Evolutionary conservation across 768 basidiomycete genomes (phyloP), one percentile per base, ranked within the genome.

Genomic region (Suillus ampliporus): DNA sequence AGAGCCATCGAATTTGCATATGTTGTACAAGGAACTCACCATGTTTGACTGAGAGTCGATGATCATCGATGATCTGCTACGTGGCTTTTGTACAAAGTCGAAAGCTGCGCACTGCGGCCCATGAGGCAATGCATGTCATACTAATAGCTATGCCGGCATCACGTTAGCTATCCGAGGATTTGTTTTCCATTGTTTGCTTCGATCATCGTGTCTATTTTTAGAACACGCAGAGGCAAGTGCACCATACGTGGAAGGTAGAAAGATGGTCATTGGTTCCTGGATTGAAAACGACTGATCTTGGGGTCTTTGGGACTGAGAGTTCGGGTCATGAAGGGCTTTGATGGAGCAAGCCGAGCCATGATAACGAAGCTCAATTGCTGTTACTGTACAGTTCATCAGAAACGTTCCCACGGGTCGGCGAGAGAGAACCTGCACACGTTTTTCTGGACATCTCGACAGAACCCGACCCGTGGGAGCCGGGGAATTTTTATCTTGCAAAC

Each of bases 21-120:
- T 51, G 2, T 34, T n/a, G 10, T 11, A 34, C 5, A n/a, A 13
- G 37, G 10, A 19, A 53, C 69, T 44, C 35, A 76, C 74, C 74
- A 75, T 77, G 43, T 69, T 68, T 15, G 66, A 57, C 14, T 44
- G 65, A 21, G 71, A 40, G 60, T 73, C 66, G 10, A 73, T 58
- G 62, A 70, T 76, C 67, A 76, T 76, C 26, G 46, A 51, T 31
- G 35, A 3, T 28, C 14, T 14, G 8, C 54, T 54, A 56, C 54
- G 54, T 56, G 35, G 46, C 48, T 61, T 47, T 66, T 62, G 50
- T 37, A 61, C 21, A 47, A 26, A 53, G 35, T 13, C 11, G 23
- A 21, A 9, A 11, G 43, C 67, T 64, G 62, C 69, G 69, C 23
- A 38, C 71, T 71, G 67, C 68, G 65, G 62, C 19, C 6, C 47